Base-by-base conservation (phyloP, 176 grass and related monocot species). In the Carex kokanica region DNA sequence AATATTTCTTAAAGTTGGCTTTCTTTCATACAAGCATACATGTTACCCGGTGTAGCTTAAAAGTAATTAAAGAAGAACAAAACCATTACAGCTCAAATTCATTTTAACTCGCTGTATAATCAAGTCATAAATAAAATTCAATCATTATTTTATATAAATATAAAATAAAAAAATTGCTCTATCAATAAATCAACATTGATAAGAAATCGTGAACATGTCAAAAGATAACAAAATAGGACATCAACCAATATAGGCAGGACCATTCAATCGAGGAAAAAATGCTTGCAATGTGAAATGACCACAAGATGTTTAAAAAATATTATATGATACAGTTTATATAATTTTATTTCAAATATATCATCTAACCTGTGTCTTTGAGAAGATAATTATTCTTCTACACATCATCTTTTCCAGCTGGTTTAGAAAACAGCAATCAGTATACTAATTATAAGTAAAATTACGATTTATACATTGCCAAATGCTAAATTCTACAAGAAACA, bases 401-500 rank as follows among this genome's bases (percentile, higher is more conserved):
- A 81, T 91, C 90, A 97, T 92, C 90, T 92, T 90, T 90, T 74
- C 82, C 88, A 92, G 90, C 91, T 97, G 90, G 84, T 81, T 88
- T 87, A 64, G 88, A 93, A 83, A 85, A 52, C 91, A 86, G 84
- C 3, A 85, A 92, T 97, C 88, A 97, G 89, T 93, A 74, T 81
- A 60, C 66, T 84, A n/a, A 53, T 74, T 51, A 78, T 64, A 78
- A 56, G 51, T 78, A 16, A 77, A 69, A 77, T 55, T 17, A 77
- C 17, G 40, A 15, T 56, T 53, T 14, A 40, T 45, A n/a, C 36
- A 45, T 54, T 34, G 15, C 45, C 23, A 34, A 16, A 55, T 55
- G 21, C 11, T 1, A 49, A 74, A 15, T 74, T 53, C 13, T 29
- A 77, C 45, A 14, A 51, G 41, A 1, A 49, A 73, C 10, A 23